Evolutionary conservation across 1,284 basidiomycete genomes (phyloP).

Genomic region (Volvariella surrecta): DNA sequence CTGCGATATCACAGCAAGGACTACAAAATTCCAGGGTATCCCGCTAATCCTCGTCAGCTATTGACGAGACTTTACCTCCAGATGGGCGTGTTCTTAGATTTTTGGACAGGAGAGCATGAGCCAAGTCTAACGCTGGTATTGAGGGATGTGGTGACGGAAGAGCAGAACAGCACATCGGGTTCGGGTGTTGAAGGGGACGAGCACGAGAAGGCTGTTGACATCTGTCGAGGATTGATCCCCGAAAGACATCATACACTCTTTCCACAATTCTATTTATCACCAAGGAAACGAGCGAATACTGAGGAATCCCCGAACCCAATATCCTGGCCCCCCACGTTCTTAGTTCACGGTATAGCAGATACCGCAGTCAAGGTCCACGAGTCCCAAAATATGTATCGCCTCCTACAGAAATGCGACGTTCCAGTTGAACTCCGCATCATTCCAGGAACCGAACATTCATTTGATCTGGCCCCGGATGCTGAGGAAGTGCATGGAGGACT

Average conservation of each 20-base stretch:
- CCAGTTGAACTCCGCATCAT: constrained; percentile 29
- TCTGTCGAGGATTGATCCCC: constrained; percentile 23
- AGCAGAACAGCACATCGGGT: constrained; percentile 1
- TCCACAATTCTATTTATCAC: constrained; percentile 38
- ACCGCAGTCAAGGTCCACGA: constrained; percentile 42
- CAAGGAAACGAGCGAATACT: background rate
- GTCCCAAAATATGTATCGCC: constrained; percentile 30
- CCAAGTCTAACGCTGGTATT: constrained; percentile 42
- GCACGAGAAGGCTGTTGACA: constrained; percentile 2
- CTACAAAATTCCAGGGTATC: constrained; percentile 41
- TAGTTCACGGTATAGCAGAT: constrained; percentile 49
- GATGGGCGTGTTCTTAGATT: constrained; percentile 48
- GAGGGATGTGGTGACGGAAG: constrained; percentile 17
- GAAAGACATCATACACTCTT: constrained; percentile 32
- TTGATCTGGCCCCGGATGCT: constrained; percentile 38
- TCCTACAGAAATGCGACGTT: constrained; percentile 31
- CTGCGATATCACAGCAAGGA: constrained; percentile 39
- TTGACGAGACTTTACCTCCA: constrained; percentile 50
- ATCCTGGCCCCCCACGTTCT: constrained; percentile 44
- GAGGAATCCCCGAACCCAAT: background rate
- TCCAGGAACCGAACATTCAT: constrained; percentile 46
- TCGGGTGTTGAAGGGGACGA: background rate
- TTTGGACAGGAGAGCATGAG: constrained; percentile 46
- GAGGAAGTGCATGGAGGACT: constrained; percentile 27
- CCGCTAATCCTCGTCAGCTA: constrained; percentile 55